Percentiles rank a stretch among this genome's conserved stretches.
Conservation (phyloP, 169 alveolate species). For the Eimeria sp. region DNA sequence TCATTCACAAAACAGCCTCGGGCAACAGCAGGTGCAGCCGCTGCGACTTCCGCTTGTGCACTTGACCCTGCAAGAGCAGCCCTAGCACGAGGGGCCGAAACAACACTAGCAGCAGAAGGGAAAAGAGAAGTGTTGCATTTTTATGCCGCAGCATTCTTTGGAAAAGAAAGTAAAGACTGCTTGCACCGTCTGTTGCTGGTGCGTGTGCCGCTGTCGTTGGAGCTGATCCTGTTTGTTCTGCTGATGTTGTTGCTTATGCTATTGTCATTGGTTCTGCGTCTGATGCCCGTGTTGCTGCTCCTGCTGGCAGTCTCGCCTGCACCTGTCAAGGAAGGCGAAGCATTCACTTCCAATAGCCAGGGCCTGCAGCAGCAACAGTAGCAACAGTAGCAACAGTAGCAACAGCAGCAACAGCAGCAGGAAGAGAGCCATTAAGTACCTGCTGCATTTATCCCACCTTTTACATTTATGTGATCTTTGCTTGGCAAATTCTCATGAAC, state of each 20-base stretch:
- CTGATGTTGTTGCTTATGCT: background rate
- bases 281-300: slow-evolving; percentile 8
- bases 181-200: background rate
- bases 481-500: too few relatives aligned
- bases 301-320: background rate
- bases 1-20: background rate
- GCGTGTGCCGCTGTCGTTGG: background rate
- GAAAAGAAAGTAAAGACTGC: background rate
- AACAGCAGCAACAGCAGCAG: background rate
- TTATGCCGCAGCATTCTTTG: background rate
- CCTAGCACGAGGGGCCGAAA: background rate
- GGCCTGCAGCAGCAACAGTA: slow-evolving; percentile 16
- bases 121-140: background rate
- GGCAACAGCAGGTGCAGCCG: background rate
- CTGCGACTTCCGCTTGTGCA: background rate
- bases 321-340: slow-evolving; percentile 95
- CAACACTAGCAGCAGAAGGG: background rate
- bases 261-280: background rate
- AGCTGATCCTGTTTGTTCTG: background rate
- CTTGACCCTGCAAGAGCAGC: background rate
- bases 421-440: too few relatives aligned
- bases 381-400: background rate
- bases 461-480: too few relatives aligned
- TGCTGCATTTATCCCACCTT: too few relatives aligned
- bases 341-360: slow-evolving; percentile 94